A percentile compares a stretch with the other conserved stretches of the same genome.
Evolutionary conservation across 805 yeast genomes (phyloP).

Genomic region (Maudiozyma pseudohumilis): DNA sequence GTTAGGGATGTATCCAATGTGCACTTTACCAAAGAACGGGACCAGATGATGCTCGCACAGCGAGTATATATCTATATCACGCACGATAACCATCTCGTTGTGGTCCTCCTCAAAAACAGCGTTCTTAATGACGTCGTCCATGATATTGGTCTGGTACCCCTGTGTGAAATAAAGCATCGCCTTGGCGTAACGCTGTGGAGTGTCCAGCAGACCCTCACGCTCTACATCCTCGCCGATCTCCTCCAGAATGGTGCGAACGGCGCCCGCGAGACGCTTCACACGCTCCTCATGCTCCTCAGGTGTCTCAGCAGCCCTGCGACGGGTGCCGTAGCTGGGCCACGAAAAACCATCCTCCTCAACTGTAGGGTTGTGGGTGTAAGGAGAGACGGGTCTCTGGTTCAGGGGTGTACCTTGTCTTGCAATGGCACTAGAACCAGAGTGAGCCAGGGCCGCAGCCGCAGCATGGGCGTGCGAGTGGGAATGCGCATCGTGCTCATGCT

Average conservation of each 20-base stretch:
- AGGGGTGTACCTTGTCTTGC: slow-evolving; percentile 40
- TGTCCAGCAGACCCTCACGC: slow-evolving; percentile 84
- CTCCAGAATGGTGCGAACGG: slow-evolving; percentile 59
- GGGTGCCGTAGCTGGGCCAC: slow-evolving; percentile 88
- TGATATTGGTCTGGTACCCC: slow-evolving; percentile 90
- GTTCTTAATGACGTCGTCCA: slow-evolving; percentile 75
- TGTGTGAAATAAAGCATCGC: slow-evolving; percentile 94
- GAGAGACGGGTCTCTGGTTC: slow-evolving; percentile 70
- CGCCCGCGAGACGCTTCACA: slow-evolving; percentile 69
- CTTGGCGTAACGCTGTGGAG: slow-evolving; percentile 93
- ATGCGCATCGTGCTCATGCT: not conserved
- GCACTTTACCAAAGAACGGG: slow-evolving; percentile 94
- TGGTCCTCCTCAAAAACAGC: slow-evolving; percentile 98
- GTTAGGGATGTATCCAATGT: slow-evolving; percentile 95
- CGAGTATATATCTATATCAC: slow-evolving; percentile 86
- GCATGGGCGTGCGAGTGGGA: too few species aligned
- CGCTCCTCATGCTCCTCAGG: slow-evolving; percentile 56
- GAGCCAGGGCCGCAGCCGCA: too few species aligned
- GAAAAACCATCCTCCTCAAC: slow-evolving; percentile 85
- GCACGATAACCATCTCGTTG: slow-evolving; percentile 97
- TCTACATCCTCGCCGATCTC: slow-evolving; percentile 88
- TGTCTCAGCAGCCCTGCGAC: slow-evolving; percentile 60
- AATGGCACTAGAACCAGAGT: too few species aligned
- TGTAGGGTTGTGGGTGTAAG: slow-evolving; percentile 75
- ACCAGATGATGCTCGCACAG: slow-evolving; percentile 97